phyloP scores from a whole-genome alignment of 345 rosid species.

The Nasturtium officinale region DNA sequence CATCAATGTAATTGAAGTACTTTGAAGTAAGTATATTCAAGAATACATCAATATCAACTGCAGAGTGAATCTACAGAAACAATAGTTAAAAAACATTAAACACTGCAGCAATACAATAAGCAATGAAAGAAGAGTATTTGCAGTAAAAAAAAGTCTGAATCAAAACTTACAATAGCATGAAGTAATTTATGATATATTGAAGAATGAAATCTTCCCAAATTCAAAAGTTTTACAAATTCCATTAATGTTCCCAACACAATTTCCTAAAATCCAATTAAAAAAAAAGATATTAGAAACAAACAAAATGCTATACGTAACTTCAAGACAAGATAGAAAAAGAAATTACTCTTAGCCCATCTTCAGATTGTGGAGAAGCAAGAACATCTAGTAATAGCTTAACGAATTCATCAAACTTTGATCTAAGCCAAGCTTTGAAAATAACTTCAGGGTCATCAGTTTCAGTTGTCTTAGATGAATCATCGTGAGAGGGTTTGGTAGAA shows the following conservation, averaged over 20 bases:
- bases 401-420: slow-evolving; percentile 78
- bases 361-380: slow-evolving; percentile 50
- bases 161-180: slow-evolving; percentile 59
- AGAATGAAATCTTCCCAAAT: slow-evolving; percentile 68
- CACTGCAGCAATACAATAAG: neutral
- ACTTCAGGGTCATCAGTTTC: slow-evolving; percentile 57
- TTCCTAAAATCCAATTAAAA: slow-evolving; percentile 51
- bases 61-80: slow-evolving; percentile 57
- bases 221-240: slow-evolving; percentile 78
- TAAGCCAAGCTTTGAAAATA: slow-evolving; percentile 75
- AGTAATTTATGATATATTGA: slow-evolving; percentile 71
- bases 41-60: slow-evolving; percentile 45
- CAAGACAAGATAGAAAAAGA: slow-evolving; percentile 8
- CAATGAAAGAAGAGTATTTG: neutral
- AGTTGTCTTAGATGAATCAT: slow-evolving; percentile 29
- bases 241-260: slow-evolving; percentile 74
- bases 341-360: slow-evolving; percentile 58
- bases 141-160: neutral
- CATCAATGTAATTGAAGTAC: slow-evolving; percentile 76
- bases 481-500: slow-evolving; percentile 39
- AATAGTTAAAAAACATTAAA: neutral
- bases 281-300: slow-evolving; percentile 18
- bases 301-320: neutral
- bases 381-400: slow-evolving; percentile 55
- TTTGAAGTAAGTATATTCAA: slow-evolving; percentile 63